Evolutionary conservation across 305 asterid genomes (phyloP), one percentile per base, ranked within the genome.

Genomic region (Nicotiana rustica): DNA sequence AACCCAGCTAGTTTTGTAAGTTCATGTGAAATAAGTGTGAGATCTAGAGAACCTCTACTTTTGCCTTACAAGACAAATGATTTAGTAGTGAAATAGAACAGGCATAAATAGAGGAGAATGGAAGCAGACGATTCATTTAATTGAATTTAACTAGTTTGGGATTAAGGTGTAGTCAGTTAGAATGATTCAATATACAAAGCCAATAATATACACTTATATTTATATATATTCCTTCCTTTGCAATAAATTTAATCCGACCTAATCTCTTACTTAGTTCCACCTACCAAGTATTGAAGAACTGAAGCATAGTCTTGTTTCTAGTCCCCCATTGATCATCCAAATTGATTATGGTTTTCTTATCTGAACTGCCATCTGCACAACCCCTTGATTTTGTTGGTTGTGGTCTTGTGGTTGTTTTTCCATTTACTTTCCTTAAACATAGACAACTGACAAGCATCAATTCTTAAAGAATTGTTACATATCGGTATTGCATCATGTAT

Each of bases 311-410:
- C 77, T 69, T 41, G 56, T 56, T 18, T 14, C 10, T 69, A 38
- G 77, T 38, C 25, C 77, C n/a, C 17, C 33, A 18, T 41, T 41
- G 77, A 69, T 33, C 44, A 38, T 69, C 57, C 77, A 69, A 69
- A 31, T 69, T 69, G 56, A 69, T 38, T n/a, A n/a, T 38, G 19
- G 7, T 38, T n/a, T n/a, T 38, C 57, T 10, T 4, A 18, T 69
- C 10, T 9, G 10, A 41, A 69, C 17, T 41, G 9, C 35, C 59
- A 38, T 41, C 31, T 17, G 19, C n/a, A 69, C 57, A 38, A 41
- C 6, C 33, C 10, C 18, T 69, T 69, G 57, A 13, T 38, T 5
- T 10, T 69, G 19, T 69, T 15, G 33, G 35, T 70, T 19, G 33
- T 5, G 33, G n/a, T 69, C 59, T 4, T 70, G 35, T 41, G 31